Evolutionary conservation across 116 monocot species (phyloP), one percentile per base, ranked within the genome.

Genomic region (Iris pallida): DNA sequence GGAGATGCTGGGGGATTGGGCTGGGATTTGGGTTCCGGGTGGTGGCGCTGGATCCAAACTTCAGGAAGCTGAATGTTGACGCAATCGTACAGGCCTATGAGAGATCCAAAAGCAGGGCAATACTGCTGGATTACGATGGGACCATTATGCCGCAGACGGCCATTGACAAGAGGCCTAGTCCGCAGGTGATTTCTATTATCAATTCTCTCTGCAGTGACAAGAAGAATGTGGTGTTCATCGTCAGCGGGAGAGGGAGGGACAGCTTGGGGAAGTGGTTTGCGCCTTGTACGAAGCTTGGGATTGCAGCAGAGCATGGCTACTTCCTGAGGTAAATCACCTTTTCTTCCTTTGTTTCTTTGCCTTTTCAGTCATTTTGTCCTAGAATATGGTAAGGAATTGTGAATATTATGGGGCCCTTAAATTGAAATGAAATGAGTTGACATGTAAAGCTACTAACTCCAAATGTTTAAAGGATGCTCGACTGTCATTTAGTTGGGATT

Each of bases 21-120:
- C 70, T 93, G 44, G 87, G 93, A 16, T 93, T 93, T 65, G 89
- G 93, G 6, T 93, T 93, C 71, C 71, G 87, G 17, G 93, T 93
- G 6, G 82, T 93, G 5, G 92, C 92, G 0, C 77, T 88, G 0
- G 88, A 88, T 53, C 86, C 86, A 0, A 85, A 81, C 19, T 92
- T 92, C 76, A 79, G 80, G 59, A 92, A 88, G 77, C 83, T 92
- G 17, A 71, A 70, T 7, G 55, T 73, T 45, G 86, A 86, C 44
- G 16, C 47, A 1, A 83, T 92, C 61, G 77, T 82, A 4, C 55
- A 68, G 0, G 74, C 81, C 2, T 92, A 86, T 55, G 77, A 79
- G 72, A 75, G 61, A 49, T 67, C 83, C 7, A 75, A 61, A 60
- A 86, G 65, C 47, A 75, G 92, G 20, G 88, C 80, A 8, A 92